Evolutionary conservation across 208 protist genomes (phyloP), one percentile per base, ranked within the genome.

Genomic region (Trichomonas gallinae): DNA sequence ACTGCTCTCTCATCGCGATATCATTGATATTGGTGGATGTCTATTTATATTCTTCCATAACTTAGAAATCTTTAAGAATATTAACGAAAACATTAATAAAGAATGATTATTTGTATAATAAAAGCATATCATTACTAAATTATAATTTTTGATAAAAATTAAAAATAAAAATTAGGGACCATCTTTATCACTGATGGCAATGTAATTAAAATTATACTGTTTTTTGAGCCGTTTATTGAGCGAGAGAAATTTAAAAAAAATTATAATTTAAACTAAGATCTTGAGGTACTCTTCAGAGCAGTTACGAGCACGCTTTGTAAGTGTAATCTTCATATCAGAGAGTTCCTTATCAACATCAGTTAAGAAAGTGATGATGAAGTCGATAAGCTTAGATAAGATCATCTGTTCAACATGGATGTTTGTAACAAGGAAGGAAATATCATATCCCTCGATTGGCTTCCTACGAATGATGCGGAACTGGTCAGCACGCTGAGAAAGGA

Each of bases 311-410:
- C 98, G 96, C 34, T 97, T 97, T 96, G 98, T 99, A 13, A 99
- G 97, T n/a, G 96, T 97, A 0, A 99, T 96, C 97, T 99, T 99
- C 98, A 99, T 98, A n/a, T 98, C 98, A 31, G 97, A 98, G 88
- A 99, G 98, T 97, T 99, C 98, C 44, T 98, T 98, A 97, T 99
- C 98, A 96, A 99, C 98, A 96, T 99, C 98, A 97, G 98, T 96
- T 96, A 99, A 98, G 97, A 99, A 99, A 17, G 97, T 93, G 96
- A 99, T 98, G 83, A 99, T 98, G 96, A 99, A 99, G 96, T 99
- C 98, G 81, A 99, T 98, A 34, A 99, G 97, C 96, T 98, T 99
- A 96, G 98, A 97, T 97, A 98, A 98, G 87, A 98, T 98, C 98
- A 99, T 99, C 42, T 91, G 85, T 97, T 99, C 98, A 11, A 98